These are phyloP conservation scores for Hypoxylon sp. DNA, from an alignment of 2,329 filamentous ascomycete genomes.

Conservation along the genomic window DNA sequence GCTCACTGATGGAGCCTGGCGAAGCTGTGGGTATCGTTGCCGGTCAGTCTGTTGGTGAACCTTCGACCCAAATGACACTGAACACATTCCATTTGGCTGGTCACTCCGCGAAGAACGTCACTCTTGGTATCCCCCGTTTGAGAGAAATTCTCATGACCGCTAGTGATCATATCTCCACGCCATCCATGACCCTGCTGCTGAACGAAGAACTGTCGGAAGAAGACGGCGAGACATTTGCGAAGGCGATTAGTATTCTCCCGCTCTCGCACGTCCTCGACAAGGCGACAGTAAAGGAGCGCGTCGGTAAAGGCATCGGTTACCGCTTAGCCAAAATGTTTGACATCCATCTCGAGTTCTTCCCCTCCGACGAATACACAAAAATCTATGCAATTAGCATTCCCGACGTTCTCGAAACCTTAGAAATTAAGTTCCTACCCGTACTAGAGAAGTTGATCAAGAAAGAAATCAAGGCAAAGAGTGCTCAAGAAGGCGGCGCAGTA, in stretches of 20 bases:
- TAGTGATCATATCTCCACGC: constrained; percentile 88
- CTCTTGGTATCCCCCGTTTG: constrained; percentile 95
- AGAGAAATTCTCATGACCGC: constrained; percentile 99
- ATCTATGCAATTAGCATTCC: constrained; percentile 86
- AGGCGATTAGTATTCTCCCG: constrained; percentile 89
- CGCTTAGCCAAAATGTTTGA: constrained; percentile 87
- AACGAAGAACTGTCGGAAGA: constrained; percentile 78
- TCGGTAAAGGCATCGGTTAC: constrained; percentile 78
- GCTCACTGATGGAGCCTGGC: constrained; percentile 91
- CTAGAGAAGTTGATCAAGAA: constrained; percentile 79
- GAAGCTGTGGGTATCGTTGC: constrained; percentile 98
- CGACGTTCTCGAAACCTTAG: constrained; percentile 85
- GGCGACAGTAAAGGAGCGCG: constrained; percentile 83
- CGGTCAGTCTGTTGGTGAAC: constrained; percentile 95
- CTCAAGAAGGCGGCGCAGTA: constrained; percentile 76
- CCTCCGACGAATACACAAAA: constrained; percentile 83
- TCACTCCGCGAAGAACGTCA: constrained; percentile 98
- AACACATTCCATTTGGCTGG: constrained; percentile 99
- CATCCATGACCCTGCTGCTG: constrained; percentile 87
- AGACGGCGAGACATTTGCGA: constrained; percentile 85
- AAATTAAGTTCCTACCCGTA: constrained; percentile 81
- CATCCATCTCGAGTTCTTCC: constrained; percentile 86
- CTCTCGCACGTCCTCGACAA: constrained; percentile 88
- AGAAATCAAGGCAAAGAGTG: constrained; percentile 86
- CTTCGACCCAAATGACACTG: constrained; percentile 98